Conservation (phyloP, 2,329 filamentous ascomycete species). For the Rutstroemia sp. region DNA sequence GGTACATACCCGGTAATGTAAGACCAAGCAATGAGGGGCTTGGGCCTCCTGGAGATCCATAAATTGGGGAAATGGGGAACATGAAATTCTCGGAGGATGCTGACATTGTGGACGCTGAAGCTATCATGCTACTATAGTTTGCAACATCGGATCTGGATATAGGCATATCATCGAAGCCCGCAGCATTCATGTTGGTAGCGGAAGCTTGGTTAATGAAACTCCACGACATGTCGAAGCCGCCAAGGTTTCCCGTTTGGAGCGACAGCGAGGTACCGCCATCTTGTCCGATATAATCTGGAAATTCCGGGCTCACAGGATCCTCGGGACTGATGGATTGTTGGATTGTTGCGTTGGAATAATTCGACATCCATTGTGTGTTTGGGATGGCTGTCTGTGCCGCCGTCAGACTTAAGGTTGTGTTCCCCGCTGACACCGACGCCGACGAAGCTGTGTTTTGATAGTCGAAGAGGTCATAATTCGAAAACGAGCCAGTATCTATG, state of each 20-base stretch:
- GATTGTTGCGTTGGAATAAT: neutral
- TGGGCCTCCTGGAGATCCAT: constrained; percentile 10
- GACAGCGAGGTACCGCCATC: constrained; percentile 1
- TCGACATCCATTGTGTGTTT: constrained; percentile 1
- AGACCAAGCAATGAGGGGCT: constrained; percentile 13
- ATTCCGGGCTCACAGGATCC: neutral
- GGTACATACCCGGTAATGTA: constrained; percentile 18
- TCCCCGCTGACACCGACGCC: neutral
- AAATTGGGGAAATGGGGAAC: constrained; percentile 13
- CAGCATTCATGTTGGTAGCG: constrained; percentile 8
- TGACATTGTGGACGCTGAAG: constrained; percentile 17
- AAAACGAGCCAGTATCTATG: neutral
- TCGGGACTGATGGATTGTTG: constrained; percentile 2
- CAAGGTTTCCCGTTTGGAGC: constrained; percentile 5
- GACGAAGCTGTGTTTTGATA: neutral
- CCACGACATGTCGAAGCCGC: constrained; percentile 18
- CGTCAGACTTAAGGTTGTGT: neutral
- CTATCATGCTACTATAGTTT: constrained; percentile 20
- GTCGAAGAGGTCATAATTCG: constrained; percentile 2
- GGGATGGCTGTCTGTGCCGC: neutral
- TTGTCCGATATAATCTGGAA: neutral
- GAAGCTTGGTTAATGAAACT: constrained; percentile 7
- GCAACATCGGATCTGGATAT: constrained; percentile 18
- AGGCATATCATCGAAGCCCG: constrained; percentile 15
- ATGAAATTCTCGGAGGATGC: constrained; percentile 20